These are phyloP conservation scores for Sugiyamaella japonica DNA, from an alignment of 1,139 yeast species.

Conservation along the genomic window DNA sequence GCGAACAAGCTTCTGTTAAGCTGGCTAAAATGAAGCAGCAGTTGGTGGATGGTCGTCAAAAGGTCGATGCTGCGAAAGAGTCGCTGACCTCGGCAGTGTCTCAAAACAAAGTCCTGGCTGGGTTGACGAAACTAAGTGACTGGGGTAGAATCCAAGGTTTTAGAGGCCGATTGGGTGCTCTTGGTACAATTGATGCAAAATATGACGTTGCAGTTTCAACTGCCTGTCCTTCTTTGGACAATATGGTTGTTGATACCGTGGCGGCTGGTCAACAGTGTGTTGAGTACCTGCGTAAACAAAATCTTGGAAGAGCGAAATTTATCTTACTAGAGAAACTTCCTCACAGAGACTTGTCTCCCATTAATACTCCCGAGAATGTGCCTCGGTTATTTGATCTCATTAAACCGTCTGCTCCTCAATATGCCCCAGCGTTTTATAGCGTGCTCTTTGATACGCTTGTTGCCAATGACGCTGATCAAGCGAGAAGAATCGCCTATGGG, in stretches of 20 bases:
- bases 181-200: constrained; percentile 82
- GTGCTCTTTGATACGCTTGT: constrained; percentile 86
- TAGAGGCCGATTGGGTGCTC: constrained; percentile 85
- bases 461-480: constrained; percentile 74
- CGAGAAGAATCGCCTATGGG: constrained; percentile 88
- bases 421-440: constrained; percentile 86
- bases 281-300: constrained; percentile 78
- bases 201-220: constrained; percentile 95
- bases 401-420: constrained; percentile 60
- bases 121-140: constrained; percentile 66
- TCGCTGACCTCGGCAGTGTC: constrained; percentile 60
- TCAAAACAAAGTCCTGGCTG: constrained; percentile 70
- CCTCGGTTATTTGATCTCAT: constrained; percentile 86
- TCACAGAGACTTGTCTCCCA: constrained; percentile 56
- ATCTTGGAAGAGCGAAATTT: constrained; percentile 87
- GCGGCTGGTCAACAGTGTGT: constrained; percentile 93
- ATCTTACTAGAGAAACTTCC: constrained; percentile 76
- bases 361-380: constrained; percentile 73
- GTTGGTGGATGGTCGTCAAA: constrained; percentile 58
- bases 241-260: constrained; percentile 91
- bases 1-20: constrained; percentile 49
- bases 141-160: constrained; percentile 87
- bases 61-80: constrained; percentile 62
- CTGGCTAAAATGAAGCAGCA: constrained; percentile 55
- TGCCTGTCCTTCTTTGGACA: constrained; percentile 88